Evolutionary conservation across 2,329 filamentous ascomycete species (phyloP).

Genomic region (Phialophora tarda): DNA sequence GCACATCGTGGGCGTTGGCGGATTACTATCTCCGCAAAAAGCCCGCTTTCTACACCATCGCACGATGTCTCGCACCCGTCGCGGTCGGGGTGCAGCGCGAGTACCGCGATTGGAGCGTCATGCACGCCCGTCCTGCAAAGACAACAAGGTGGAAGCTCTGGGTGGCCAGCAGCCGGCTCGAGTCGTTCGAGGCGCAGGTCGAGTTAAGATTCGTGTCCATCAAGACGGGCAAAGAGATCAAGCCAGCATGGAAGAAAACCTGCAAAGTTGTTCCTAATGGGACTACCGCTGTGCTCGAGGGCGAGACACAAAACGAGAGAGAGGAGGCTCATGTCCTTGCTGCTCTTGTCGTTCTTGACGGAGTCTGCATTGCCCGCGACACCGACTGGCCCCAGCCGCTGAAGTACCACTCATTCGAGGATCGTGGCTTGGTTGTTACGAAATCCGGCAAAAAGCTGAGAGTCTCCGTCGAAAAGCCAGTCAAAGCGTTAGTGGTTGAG

Average conservation of each 20-base stretch:
- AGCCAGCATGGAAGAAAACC: conserved; percentile 53
- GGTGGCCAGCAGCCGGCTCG: conserved; percentile 55
- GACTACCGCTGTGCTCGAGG: conserved; percentile 55
- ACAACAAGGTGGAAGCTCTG: conserved; percentile 49
- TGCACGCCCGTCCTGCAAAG: conserved; percentile 3
- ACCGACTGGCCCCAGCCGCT: conserved; percentile 65
- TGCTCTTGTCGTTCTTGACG: conserved; percentile 58
- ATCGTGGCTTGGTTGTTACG: conserved; percentile 46
- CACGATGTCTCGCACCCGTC: conserved; percentile 60
- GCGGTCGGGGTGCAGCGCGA: conserved; percentile 61
- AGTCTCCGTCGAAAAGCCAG: conserved; percentile 53
- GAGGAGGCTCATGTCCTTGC: conserved; percentile 57
- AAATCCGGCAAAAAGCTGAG: background rate
- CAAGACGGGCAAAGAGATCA: conserved; percentile 59
- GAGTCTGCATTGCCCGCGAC: conserved; percentile 57
- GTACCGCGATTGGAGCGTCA: conserved; percentile 5
- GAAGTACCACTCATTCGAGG: conserved; percentile 61
- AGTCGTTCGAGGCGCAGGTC: conserved; percentile 41
- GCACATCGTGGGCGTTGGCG: conserved; percentile 66
- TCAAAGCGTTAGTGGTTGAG: conserved; percentile 64
- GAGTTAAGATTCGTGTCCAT: conserved; percentile 58
- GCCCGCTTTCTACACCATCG: conserved; percentile 65
- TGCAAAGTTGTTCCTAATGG: conserved; percentile 58
- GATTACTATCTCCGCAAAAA: conserved; percentile 68
- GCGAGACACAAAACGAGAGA: conserved; percentile 4